Conservation (phyloP, 163 green algal species). For the Scenedesmus sp. region DNA sequence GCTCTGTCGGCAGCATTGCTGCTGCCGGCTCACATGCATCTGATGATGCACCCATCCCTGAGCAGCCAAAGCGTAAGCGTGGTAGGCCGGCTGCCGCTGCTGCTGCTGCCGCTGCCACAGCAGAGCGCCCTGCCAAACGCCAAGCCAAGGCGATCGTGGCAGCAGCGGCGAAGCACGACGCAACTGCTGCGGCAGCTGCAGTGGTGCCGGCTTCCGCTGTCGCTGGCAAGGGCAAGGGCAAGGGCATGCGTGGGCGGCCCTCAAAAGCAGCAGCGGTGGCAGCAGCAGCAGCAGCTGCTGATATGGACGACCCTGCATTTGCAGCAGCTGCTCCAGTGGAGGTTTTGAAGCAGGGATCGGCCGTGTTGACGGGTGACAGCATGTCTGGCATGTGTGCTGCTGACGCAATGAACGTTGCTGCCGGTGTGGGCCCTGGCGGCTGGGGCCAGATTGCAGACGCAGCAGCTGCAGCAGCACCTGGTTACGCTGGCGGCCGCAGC, state of each 20-base stretch:
- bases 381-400: background rate
- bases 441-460: background rate
- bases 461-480: background rate
- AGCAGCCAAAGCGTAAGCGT: constrained; percentile 28
- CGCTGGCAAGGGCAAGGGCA: constrained; percentile 4
- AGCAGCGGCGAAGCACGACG: background rate
- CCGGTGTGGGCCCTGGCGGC: background rate
- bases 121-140: background rate
- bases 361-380: background rate
- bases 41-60: background rate
- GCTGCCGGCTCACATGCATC: constrained; percentile 30
- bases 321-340: background rate
- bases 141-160: background rate
- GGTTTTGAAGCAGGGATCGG: background rate
- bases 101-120: background rate
- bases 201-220: background rate
- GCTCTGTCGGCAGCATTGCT: constrained; percentile 40
- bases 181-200: constrained; percentile 1
- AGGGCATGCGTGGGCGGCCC: constrained; percentile 14
- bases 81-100: background rate
- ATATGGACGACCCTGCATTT: background rate
- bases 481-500: background rate
- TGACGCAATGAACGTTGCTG: background rate
- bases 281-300: background rate
- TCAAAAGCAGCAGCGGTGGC: constrained; percentile 5